Percentiles rank a stretch among this genome's conserved stretches.
Evolutionary conservation across 164 flowering plant genomes (phyloP).

Genomic region (Platanus orientalis): DNA sequence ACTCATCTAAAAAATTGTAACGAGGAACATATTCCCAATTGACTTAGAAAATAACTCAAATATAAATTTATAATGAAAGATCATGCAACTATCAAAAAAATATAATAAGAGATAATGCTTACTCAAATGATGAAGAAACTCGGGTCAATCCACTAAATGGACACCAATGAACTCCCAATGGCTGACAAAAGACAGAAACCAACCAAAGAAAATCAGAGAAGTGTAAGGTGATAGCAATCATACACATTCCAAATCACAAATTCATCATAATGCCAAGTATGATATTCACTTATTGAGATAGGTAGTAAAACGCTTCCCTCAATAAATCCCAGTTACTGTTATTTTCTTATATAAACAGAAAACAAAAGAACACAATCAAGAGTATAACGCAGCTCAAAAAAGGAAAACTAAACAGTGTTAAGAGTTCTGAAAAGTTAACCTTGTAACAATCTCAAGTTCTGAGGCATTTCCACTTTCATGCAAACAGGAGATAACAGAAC

Average conservation of each 20-base stretch:
- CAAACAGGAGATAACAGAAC: too few relatives aligned
- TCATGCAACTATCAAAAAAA: too few relatives aligned
- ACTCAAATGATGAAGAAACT: constrained; percentile 37
- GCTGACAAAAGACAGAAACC: constrained; percentile 30
- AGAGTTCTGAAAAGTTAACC: neutral
- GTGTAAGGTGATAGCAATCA: neutral
- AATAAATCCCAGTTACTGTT: neutral
- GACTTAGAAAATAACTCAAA: neutral
- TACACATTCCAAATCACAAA: neutral
- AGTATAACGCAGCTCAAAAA: too few relatives aligned
- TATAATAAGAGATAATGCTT: too few relatives aligned
- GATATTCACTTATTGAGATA: neutral
- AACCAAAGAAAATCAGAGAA: neutral
- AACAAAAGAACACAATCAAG: neutral
- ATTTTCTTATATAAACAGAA: too few relatives aligned
- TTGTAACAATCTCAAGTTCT: neutral
- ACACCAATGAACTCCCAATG: constrained; percentile 51
- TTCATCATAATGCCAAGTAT: neutral
- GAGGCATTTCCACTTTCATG: too few relatives aligned
- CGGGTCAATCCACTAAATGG: constrained; percentile 41
- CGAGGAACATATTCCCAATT: neutral
- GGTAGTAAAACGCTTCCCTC: neutral
- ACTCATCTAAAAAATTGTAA: neutral
- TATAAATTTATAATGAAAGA: neutral
- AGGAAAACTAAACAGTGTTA: neutral